These are phyloP conservation scores for Trichoderma aggressivum DNA, from an alignment of 2,329 filamentous ascomycete species.

Conservation along the genomic window DNA sequence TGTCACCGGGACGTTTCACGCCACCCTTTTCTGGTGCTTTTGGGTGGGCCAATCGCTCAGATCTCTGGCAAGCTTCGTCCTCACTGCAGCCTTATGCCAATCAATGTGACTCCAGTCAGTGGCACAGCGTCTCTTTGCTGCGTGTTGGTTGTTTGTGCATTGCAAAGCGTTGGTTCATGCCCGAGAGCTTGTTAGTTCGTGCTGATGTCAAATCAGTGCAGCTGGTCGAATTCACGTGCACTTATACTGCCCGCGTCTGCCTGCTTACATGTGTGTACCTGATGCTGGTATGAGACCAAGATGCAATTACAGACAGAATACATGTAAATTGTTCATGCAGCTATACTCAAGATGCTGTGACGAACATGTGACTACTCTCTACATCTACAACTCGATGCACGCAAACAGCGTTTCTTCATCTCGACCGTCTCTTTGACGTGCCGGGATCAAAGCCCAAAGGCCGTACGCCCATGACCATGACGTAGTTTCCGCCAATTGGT, in stretches of 20 bases:
- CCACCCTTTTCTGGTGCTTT: not conserved
- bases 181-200: not conserved
- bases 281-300: not conserved
- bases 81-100: not conserved
- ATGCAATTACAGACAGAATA: not conserved
- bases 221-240: not conserved
- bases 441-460: not conserved
- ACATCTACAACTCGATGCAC: not conserved
- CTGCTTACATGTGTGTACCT: not conserved
- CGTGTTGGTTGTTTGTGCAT: not conserved
- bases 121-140: not conserved
- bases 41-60: not conserved
- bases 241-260: not conserved
- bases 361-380: not conserved
- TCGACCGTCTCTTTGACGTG: not conserved
- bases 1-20: constrained; percentile 15
- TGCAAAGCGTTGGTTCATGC: not conserved
- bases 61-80: not conserved
- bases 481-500: constrained; percentile 13
- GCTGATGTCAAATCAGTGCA: not conserved
- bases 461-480: constrained; percentile 5
- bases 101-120: not conserved
- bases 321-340: not conserved
- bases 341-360: not conserved
- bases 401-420: not conserved